phyloP scores from a whole-genome alignment of 139 green algal genomes.

The Zygnema circumcarinatum region DNA sequence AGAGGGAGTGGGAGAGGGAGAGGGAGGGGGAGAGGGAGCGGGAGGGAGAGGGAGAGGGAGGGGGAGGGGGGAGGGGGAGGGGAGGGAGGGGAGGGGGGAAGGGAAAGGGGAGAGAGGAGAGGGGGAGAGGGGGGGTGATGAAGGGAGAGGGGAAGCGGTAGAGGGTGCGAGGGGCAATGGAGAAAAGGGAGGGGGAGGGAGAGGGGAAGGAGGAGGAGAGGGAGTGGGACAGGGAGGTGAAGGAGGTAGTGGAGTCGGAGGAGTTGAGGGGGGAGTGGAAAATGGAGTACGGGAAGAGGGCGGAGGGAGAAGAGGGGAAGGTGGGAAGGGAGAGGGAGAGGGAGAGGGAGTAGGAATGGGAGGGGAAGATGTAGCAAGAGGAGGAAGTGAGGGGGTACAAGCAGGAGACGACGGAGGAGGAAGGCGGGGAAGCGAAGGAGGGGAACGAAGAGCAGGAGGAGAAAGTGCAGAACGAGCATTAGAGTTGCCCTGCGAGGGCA shows the following conservation, averaged over 20 bases:
- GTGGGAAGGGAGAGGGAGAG: background rate
- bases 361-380: background rate
- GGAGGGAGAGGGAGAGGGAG: background rate
- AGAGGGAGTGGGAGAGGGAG: background rate
- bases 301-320: background rate
- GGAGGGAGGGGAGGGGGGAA: background rate
- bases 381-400: background rate
- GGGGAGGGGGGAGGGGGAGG: too few relatives aligned
- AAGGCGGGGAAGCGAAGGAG: background rate
- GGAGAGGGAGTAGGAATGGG: background rate
- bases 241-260: background rate
- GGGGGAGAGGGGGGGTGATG: background rate
- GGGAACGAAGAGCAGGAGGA: too few relatives aligned
- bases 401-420: background rate
- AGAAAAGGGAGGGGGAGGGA: background rate
- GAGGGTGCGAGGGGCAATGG: background rate
- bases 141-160: background rate
- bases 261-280: background rate
- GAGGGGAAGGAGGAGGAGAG: background rate
- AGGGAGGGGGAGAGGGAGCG: background rate
- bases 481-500: too few relatives aligned
- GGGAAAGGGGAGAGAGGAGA: background rate
- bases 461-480: too few relatives aligned
- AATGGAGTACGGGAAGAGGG: background rate
- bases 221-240: background rate